Evolutionary conservation across 768 basidiomycete genomes (phyloP), one percentile per base, ranked within the genome.

Genomic region (Russula compacta): DNA sequence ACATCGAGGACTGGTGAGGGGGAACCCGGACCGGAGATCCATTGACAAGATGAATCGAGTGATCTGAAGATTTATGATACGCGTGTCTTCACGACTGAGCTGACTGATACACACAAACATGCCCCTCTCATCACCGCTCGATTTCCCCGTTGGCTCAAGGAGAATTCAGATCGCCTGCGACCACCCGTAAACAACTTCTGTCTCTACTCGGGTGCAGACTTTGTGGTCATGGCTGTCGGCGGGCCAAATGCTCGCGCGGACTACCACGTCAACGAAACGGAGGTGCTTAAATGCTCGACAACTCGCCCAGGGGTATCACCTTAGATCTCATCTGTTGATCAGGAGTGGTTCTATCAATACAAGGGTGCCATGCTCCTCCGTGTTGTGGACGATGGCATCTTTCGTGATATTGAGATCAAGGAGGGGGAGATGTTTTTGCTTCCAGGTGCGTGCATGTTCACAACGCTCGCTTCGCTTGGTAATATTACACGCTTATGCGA

Each of bases 271-370:
- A 98, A 98, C 71, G 85, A 97, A 74, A 98, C 95, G 1, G 93
- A 97, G 80, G 89, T 87, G 51, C 48, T 76, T 62, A 6, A 15
- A 17, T 2, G 36, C 8, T 33, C 29, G 12, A 8, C 15, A n/a
- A 40, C 21, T 39, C 33, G 6, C 44, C 17, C 14, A 4, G 3
- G 11, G 6, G 49, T 33, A 33, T 14, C 14, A 14, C 12, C 29
- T 33, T 24, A n/a, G 35, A 50, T 14, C 8, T 42, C 47, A 44
- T 8, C 6, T 15, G 14, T 7, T 33, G 12, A 51, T 43, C 52
- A 92, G 88, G 95, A 98, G 74, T 98, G 94, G 95, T 98, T 98
- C 73, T 98, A 94, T 73, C 95, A 99, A 71, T 79, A 95, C 77
- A 93, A 94, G 72, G 95, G 95, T 3, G 83, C 81, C 2, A 98